These are phyloP conservation scores for Clitoria ternatea DNA, from an alignment of 306 rosid species.

Conservation along the genomic window DNA sequence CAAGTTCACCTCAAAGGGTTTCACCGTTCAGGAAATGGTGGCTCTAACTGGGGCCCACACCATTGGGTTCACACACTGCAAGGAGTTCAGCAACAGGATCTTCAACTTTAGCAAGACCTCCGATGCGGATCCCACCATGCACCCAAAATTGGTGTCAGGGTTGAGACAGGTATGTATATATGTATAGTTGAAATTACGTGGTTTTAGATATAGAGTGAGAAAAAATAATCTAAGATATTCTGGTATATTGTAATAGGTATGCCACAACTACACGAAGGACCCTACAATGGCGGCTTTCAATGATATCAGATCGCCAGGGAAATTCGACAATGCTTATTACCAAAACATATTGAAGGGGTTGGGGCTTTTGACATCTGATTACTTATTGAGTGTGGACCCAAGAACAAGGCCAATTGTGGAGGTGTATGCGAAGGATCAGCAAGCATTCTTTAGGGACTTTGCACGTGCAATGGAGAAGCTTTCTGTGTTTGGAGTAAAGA, in stretches of 20 bases:
- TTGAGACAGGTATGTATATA: no score
- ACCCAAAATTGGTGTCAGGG: slow-evolving; percentile 35
- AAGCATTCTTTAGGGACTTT: slow-evolving; percentile 39
- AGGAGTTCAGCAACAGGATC: slow-evolving; percentile 40
- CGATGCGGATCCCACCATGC: slow-evolving; percentile 31
- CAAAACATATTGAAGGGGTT: slow-evolving; percentile 35
- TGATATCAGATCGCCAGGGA: slow-evolving; percentile 49
- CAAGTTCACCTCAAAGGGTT: slow-evolving; percentile 20
- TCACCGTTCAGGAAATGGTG: slow-evolving; percentile 40
- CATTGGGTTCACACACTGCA: slow-evolving; percentile 58
- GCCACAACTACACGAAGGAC: slow-evolving; percentile 34
- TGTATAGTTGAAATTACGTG: no score
- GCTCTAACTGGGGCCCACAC: slow-evolving; percentile 53
- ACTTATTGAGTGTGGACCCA: slow-evolving; percentile 19
- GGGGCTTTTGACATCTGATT: slow-evolving; percentile 38
- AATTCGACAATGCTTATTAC: slow-evolving; percentile 45
- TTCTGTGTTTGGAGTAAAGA: slow-evolving; percentile 28
- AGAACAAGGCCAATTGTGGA: slow-evolving; percentile 51
- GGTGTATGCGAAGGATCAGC: slow-evolving; percentile 32
- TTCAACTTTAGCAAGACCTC: slow-evolving; percentile 37
- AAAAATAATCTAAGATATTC: no score
- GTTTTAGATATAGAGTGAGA: no score
- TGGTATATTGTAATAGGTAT: no score
- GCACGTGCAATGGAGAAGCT: slow-evolving; percentile 40
- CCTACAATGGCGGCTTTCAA: slow-evolving; percentile 46